These are phyloP conservation scores for Penicillium pancosmium DNA, from an alignment of 495 filamentous ascomycete genomes.

Conservation along the genomic window DNA sequence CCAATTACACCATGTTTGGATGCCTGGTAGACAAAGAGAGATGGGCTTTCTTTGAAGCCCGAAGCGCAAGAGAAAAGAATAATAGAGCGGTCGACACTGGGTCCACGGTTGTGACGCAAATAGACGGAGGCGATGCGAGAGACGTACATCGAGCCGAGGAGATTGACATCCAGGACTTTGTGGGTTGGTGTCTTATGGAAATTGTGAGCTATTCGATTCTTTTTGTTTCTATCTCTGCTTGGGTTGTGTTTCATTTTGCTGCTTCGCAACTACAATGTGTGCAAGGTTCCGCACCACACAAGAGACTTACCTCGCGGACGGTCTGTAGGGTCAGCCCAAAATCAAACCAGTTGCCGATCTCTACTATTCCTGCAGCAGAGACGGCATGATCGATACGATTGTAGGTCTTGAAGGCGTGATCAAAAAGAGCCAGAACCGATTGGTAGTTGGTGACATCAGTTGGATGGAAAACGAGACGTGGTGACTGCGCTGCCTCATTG, in stretches of 20 bases:
- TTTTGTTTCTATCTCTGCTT: not conserved
- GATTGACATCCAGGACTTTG: slow-evolving; percentile 52
- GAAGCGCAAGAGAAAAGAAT: slow-evolving; percentile 47
- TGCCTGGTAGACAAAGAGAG: slow-evolving; percentile 50
- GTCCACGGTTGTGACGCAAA: slow-evolving; percentile 46
- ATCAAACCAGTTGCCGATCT: slow-evolving; percentile 49
- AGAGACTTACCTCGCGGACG: slow-evolving; percentile 34
- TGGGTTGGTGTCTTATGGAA: slow-evolving; percentile 40
- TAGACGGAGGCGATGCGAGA: slow-evolving; percentile 48
- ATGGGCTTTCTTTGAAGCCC: slow-evolving; percentile 51
- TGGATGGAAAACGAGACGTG: slow-evolving; percentile 36
- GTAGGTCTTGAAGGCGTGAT: slow-evolving; percentile 46
- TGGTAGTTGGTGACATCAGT: slow-evolving; percentile 52
- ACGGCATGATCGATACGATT: slow-evolving; percentile 55
- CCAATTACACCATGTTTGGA: slow-evolving; percentile 55
- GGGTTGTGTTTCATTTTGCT: not conserved
- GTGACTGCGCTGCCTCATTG: slow-evolving; percentile 23
- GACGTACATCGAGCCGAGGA: slow-evolving; percentile 52
- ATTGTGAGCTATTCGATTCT: not conserved
- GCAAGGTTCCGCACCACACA: not conserved
- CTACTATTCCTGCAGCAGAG: slow-evolving; percentile 53
- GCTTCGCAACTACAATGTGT: not conserved
- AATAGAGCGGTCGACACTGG: slow-evolving; percentile 46
- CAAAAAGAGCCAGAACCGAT: slow-evolving; percentile 47
- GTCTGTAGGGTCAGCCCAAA: slow-evolving; percentile 39